A percentile compares a stretch with the other conserved stretches of the same genome.
Evolutionary conservation across 2,329 filamentous ascomycete genomes (phyloP).

Genomic region (Colletotrichum sp.): DNA sequence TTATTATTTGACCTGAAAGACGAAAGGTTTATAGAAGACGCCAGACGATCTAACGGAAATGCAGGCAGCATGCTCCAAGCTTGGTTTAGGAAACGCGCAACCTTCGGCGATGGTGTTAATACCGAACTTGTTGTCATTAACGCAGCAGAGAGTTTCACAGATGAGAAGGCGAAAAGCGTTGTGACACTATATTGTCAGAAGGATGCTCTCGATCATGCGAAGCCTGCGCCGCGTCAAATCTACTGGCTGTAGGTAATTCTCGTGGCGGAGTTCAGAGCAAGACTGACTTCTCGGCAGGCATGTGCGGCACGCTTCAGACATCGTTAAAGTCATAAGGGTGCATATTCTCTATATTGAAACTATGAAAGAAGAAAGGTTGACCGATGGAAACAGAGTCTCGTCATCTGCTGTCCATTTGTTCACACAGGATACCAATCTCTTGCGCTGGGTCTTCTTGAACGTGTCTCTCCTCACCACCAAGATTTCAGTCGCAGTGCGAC

Average conservation of each 20-base stretch:
- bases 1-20: no score
- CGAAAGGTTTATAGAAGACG: no score
- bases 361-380: no score
- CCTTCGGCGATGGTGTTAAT: not conserved
- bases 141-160: not conserved
- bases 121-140: not conserved
- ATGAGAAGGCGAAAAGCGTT: not conserved
- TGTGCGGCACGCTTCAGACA: not conserved
- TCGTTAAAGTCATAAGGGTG: not conserved
- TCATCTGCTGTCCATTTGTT: not conserved
- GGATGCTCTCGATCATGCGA: not conserved
- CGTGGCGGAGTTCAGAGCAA: no score
- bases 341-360: no score
- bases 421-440: no score
- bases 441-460: no score
- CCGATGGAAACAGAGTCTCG: not conserved
- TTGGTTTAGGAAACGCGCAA: not conserved
- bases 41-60: no score
- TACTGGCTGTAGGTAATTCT: not conserved
- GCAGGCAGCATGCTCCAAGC: no score
- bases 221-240: not conserved
- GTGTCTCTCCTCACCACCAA: no score
- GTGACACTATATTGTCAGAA: not conserved
- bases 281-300: not conserved
- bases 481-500: no score